Evolutionary conservation across 345 rosid species (phyloP).

Genomic region (Arabidopsis thaliana): DNA sequence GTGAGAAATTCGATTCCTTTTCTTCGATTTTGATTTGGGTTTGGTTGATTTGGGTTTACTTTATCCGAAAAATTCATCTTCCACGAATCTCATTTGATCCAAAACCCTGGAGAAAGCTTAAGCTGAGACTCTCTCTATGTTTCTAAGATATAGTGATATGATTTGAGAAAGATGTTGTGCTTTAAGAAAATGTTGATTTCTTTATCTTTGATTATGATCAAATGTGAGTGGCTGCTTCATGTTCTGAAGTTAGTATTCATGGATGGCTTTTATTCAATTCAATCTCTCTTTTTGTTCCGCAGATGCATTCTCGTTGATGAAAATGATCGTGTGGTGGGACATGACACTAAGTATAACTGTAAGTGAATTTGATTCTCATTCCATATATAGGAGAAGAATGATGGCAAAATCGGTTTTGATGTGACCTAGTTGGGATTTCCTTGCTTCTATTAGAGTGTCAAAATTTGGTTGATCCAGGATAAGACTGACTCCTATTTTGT

Average conservation of each 20-base stretch:
- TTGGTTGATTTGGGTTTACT: not conserved
- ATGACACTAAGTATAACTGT: slow-evolving; percentile 86
- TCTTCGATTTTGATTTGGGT: slow-evolving; percentile 4
- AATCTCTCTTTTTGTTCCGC: slow-evolving; percentile 10
- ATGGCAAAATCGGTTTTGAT: not conserved
- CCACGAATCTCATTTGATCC: not conserved
- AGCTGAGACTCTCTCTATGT: not conserved
- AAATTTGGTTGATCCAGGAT: slow-evolving; percentile 9
- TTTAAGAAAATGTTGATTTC: not conserved
- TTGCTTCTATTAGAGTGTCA: not conserved
- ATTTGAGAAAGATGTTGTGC: not conserved
- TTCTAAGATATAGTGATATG: not conserved
- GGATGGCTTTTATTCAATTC: not conserved
- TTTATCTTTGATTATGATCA: not conserved
- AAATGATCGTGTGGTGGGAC: slow-evolving; percentile 78
- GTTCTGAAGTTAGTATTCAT: slow-evolving; percentile 2
- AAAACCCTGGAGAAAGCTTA: not conserved
- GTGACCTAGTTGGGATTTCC: not conserved
- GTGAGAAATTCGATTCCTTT: slow-evolving; percentile 46
- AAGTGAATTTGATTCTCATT: slow-evolving; percentile 41
- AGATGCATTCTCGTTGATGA: slow-evolving; percentile 98
- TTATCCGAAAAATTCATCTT: not conserved
- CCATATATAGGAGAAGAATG: not conserved
- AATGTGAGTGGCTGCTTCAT: not conserved
- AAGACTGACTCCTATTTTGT: not conserved